Evolutionary conservation across 495 filamentous ascomycete genomes (phyloP).

Genomic region (Xylaria flabelliformis): DNA sequence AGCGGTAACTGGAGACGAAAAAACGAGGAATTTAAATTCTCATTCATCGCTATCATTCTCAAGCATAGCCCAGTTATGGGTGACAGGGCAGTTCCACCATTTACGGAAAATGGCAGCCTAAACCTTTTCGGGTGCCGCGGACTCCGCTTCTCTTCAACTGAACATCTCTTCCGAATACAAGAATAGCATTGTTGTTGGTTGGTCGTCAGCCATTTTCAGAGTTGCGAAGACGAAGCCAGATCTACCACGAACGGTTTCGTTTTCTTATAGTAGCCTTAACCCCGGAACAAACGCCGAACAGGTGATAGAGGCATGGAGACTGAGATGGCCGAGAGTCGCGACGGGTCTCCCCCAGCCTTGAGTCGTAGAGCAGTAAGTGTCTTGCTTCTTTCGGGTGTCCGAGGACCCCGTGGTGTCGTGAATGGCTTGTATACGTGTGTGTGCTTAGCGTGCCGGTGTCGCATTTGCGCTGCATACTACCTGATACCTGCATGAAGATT

Average conservation of each 20-base stretch:
- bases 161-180: background rate
- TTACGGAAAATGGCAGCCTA: constrained; percentile 5
- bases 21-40: background rate
- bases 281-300: constrained; percentile 3
- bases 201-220: background rate
- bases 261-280: background rate
- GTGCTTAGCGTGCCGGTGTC: background rate
- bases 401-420: background rate
- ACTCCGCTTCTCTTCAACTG: constrained; percentile 14
- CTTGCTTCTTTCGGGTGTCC: background rate
- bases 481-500: background rate
- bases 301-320: constrained; percentile 22
- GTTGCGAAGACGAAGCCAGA: background rate
- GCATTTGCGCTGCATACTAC: background rate
- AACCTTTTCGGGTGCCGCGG: constrained; percentile 22
- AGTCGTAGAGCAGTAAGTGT: constrained; percentile 28
- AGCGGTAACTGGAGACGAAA: background rate
- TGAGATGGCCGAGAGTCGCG: constrained; percentile 22
- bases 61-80: background rate
- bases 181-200: background rate
- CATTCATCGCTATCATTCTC: background rate
- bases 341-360: constrained; percentile 21
- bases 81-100: background rate
- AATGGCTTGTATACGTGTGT: background rate
- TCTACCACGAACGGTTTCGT: background rate